These are phyloP conservation scores for Wickerhamiella azyma DNA, from an alignment of 805 yeast genomes.

Conservation along the genomic window DNA sequence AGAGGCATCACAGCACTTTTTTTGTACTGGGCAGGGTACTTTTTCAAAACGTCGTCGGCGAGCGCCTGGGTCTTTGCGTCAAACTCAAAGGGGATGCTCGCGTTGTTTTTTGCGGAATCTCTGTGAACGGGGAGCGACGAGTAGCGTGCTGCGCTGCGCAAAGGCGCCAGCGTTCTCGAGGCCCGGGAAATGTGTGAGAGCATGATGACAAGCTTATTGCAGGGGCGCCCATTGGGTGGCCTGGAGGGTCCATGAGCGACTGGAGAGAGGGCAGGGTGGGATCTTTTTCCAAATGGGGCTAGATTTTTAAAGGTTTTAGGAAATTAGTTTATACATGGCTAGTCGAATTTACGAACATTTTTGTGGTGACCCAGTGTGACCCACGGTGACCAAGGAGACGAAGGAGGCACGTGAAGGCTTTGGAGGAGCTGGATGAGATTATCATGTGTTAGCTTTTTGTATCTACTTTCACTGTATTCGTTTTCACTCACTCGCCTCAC, in stretches of 20 bases:
- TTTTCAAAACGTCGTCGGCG: constrained; percentile 61
- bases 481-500: background rate
- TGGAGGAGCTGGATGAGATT: no score
- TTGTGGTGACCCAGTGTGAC: no score
- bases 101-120: constrained; percentile 54
- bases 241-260: no score
- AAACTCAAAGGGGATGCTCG: constrained; percentile 58
- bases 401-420: no score
- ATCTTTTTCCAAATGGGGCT: no score
- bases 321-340: no score
- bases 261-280: no score
- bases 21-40: constrained; percentile 76
- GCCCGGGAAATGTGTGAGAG: constrained; percentile 4
- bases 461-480: no score
- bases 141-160: constrained; percentile 1
- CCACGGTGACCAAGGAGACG: no score
- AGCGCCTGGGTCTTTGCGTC: constrained; percentile 45
- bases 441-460: no score
- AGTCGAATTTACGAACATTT: no score
- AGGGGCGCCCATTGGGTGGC: background rate
- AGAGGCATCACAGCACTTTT: constrained; percentile 83
- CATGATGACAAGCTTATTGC: constrained; percentile 6
- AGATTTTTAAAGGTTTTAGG: no score
- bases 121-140: constrained; percentile 45
- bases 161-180: constrained; percentile 1